Conservation (phyloP, 805 yeast genomes). For the Schizosaccharomyces lindneri region DNA sequence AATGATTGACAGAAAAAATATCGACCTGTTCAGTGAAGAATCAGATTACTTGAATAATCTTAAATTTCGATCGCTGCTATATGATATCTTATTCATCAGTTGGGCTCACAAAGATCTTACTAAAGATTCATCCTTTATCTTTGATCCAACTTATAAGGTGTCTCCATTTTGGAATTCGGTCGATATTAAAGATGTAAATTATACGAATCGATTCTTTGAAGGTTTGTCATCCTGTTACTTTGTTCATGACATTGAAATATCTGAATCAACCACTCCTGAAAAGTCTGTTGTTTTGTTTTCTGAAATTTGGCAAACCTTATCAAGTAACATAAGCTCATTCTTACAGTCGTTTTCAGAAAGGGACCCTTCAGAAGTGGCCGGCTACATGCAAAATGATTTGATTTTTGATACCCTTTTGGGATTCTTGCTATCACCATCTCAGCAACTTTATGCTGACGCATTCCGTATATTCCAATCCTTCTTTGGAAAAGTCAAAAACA, state of each 20-base stretch:
- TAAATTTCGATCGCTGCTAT: not conserved
- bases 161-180: not conserved
- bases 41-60: not conserved
- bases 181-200: not conserved
- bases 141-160: not conserved
- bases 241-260: not conserved
- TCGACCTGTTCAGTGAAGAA: not conserved
- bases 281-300: not conserved
- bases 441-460: not conserved
- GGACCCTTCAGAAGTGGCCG: not conserved
- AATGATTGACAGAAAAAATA: not conserved
- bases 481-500: not conserved
- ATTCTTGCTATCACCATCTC: not conserved
- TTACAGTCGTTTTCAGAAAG: not conserved
- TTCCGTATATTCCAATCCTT: not conserved
- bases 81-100: not conserved
- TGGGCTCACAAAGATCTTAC: not conserved
- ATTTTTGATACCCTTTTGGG: not conserved
- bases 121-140: not conserved
- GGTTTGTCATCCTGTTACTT: not conserved
- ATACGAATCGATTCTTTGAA: not conserved
- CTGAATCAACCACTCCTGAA: not conserved
- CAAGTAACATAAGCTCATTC: not conserved
- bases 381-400: not conserved
- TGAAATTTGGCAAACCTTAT: not conserved